Percentiles rank a stretch among this genome's conserved stretches.
Evolutionary conservation across 2,329 filamentous ascomycete species (phyloP).

Genomic region (Aspergillus ustus): DNA sequence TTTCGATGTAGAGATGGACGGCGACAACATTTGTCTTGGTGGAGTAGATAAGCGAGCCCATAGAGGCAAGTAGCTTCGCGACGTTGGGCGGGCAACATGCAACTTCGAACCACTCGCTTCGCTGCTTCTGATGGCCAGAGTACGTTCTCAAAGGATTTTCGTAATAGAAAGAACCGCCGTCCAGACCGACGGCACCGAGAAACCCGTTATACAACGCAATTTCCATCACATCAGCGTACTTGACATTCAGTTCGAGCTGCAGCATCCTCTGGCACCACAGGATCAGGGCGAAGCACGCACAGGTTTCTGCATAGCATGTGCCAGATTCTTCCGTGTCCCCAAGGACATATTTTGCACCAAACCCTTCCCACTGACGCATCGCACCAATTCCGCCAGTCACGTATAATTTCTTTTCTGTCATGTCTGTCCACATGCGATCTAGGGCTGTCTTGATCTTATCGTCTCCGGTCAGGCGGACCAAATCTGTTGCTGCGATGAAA

Average conservation of each 20-base stretch:
- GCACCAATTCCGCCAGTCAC: slow-evolving; percentile 65
- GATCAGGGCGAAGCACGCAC: slow-evolving; percentile 63
- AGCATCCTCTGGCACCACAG: slow-evolving; percentile 64
- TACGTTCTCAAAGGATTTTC: slow-evolving; percentile 65
- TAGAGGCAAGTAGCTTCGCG: slow-evolving; percentile 57
- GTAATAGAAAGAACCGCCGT: slow-evolving; percentile 65
- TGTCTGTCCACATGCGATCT: slow-evolving; percentile 61
- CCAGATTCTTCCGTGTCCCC: slow-evolving; percentile 64
- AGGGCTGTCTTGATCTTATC: slow-evolving; percentile 43
- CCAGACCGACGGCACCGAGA: slow-evolving; percentile 60
- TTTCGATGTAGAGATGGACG: slow-evolving; percentile 13
- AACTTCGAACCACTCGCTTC: slow-evolving; percentile 63
- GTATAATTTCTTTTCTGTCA: slow-evolving; percentile 66
- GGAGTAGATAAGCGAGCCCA: slow-evolving; percentile 23
- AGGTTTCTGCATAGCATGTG: slow-evolving; percentile 67
- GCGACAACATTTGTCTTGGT: slow-evolving; percentile 7
- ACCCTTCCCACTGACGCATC: slow-evolving; percentile 63
- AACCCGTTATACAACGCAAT: slow-evolving; percentile 65
- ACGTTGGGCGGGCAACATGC: slow-evolving; percentile 67
- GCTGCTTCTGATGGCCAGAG: slow-evolving; percentile 53
- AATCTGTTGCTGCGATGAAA: slow-evolving; percentile 61
- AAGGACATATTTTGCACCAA: slow-evolving; percentile 63
- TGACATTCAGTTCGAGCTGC: slow-evolving; percentile 57
- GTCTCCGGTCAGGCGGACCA: slow-evolving; percentile 45
- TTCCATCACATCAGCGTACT: slow-evolving; percentile 65